Base-by-base conservation (phyloP, 257 asterid species). In the Echites panduratus region DNA sequence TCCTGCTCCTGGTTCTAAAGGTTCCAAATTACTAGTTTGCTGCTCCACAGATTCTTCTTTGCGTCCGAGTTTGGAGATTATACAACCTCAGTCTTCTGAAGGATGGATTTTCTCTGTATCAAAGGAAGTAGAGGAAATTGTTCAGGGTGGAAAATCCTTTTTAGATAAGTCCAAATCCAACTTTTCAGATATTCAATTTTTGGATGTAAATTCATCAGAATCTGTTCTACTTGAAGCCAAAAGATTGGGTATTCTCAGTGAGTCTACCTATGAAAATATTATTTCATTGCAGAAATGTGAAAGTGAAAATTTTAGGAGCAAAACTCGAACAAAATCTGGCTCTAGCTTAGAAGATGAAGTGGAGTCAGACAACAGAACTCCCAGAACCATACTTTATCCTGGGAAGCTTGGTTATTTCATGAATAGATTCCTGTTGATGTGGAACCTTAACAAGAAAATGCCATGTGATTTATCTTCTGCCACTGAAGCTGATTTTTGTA, bases 1-100 rank as follows among this genome's bases (percentile, higher is more conserved):
- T 84, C 97, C 97, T 68, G 89, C 93, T 82, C 97, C 99, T 72
- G 97, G 96, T 57, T 91, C 97, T 76, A 94, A 88, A 87, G 97
- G 97, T 74, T 76, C 85, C 49, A 86, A 79, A 80, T 78, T 87
- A 72, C 82, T 91, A 64, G 85, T 89, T 71, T 89, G 90, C 88
- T 86, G 90, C 79, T 79, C 85, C 47, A 56, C 82, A 47, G 85
- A 85, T 81, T 70, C 84, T 5, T 75, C 83, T 74, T 76, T 75
- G 78, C 89, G 89, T 73, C 75, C 62, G 54, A 72, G 66, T 49
- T 45, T 84, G 78, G 88, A 84, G 75, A 73, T 76, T 70, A 68
- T 76, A 67, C 72, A 70, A 75, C 68, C 74, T 72, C 63, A 11
- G 48, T 35, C 53, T 27, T 14, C 56, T 35, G 80, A 66, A 50